A percentile compares a stretch with the other conserved stretches of the same genome.
Evolutionary conservation across 352 stramenopile genomes (phyloP).

Genomic region (Globisporangium abappressorium): DNA sequence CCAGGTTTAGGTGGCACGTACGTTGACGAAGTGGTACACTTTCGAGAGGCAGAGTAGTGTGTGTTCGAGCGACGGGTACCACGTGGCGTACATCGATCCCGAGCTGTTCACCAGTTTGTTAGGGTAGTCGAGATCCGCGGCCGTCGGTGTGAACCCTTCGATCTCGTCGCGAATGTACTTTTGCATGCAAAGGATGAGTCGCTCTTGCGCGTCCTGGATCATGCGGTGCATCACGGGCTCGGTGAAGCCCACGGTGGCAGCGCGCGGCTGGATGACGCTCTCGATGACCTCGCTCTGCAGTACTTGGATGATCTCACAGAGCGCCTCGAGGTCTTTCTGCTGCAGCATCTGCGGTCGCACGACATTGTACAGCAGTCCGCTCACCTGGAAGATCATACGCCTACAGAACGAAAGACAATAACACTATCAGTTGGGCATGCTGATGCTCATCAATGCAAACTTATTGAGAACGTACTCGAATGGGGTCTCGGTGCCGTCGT

Average conservation of each 20-base stretch:
- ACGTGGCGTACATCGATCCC: conserved; percentile 68
- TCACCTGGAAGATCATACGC: conserved; percentile 75
- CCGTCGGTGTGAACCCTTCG: conserved; percentile 59
- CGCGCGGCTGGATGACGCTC: conserved; percentile 53
- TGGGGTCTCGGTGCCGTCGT: conserved; percentile 46
- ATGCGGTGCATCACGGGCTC: conserved; percentile 82
- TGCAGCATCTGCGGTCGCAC: conserved; percentile 62
- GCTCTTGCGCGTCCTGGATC: conserved; percentile 81
- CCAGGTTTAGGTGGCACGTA: conserved; percentile 17
- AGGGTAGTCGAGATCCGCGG: conserved; percentile 67
- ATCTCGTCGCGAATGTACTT: conserved; percentile 86
- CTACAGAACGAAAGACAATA: conserved; percentile 21
- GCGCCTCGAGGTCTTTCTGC: conserved; percentile 70
- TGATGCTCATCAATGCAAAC: not conserved
- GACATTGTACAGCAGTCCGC: conserved; percentile 67
- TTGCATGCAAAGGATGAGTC: conserved; percentile 80
- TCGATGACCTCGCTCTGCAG: conserved; percentile 78
- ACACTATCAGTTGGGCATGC: not conserved
- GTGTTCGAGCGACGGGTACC: conserved; percentile 81
- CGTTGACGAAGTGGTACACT: conserved; percentile 82
- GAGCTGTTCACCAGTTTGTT: conserved; percentile 48
- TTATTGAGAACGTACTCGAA: conserved; percentile 54
- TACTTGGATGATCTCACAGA: conserved; percentile 81
- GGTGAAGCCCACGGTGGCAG: conserved; percentile 43
- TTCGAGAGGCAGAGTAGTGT: conserved; percentile 85